Percentiles rank a stretch among this genome's conserved stretches.
Conservation (phyloP, 2,329 filamentous ascomycete genomes). For the Alternaria conjuncta region DNA sequence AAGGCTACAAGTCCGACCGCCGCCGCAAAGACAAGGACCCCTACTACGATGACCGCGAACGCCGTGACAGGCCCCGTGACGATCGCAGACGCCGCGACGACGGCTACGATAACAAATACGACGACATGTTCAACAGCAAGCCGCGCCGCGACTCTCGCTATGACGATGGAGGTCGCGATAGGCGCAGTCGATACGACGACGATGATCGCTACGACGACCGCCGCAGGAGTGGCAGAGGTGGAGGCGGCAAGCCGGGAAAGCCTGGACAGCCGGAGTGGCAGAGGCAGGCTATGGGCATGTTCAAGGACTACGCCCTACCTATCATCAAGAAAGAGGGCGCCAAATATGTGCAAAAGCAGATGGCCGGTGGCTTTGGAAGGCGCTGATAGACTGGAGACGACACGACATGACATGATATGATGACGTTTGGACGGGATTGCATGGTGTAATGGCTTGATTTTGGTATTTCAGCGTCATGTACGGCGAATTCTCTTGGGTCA, state of each 20-base stretch:
- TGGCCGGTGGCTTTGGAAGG: constrained; percentile 28
- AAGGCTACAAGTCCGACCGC: constrained; percentile 21
- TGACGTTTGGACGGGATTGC: background rate
- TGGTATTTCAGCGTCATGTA: background rate
- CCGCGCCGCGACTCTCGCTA: constrained; percentile 22
- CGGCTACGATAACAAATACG: constrained; percentile 24
- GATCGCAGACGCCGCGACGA: constrained; percentile 20
- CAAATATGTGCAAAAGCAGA: constrained; percentile 40
- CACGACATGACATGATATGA: background rate
- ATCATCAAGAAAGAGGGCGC: constrained; percentile 43
- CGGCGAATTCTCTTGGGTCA: background rate
- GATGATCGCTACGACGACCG: constrained; percentile 23
- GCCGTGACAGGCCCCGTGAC: constrained; percentile 25
- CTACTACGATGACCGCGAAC: constrained; percentile 21
- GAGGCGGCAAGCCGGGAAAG: constrained; percentile 20
- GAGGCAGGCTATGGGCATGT: constrained; percentile 40
- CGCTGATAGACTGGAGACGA: background rate
- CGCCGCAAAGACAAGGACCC: constrained; percentile 5
- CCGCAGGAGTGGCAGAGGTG: constrained; percentile 15
- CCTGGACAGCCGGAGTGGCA: constrained; percentile 36
- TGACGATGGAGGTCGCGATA: constrained; percentile 13
- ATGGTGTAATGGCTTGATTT: background rate
- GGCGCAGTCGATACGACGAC: constrained; percentile 12
- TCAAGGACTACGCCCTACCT: constrained; percentile 41
- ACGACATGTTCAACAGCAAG: constrained; percentile 26